phyloP scores from a whole-genome alignment of 1,284 basidiomycete species.

The Psilocybe mexicana region DNA sequence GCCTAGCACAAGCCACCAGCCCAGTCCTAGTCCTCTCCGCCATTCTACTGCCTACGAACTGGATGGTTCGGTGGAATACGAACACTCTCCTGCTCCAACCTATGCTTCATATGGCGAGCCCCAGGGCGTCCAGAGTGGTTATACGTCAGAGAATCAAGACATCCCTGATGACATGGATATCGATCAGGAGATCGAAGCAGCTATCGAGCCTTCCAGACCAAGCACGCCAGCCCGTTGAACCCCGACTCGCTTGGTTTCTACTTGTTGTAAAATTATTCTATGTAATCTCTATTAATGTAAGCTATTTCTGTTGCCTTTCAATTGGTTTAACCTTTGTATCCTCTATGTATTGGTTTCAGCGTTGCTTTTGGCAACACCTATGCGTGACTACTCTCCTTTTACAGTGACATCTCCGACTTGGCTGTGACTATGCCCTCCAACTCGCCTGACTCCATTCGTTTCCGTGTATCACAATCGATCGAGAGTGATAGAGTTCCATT shows the following conservation, averaged over 20 bases:
- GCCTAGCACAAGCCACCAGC: conserved; percentile 18
- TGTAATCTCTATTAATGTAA: not conserved
- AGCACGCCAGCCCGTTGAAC: conserved; percentile 13
- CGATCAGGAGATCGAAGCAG: conserved; percentile 27
- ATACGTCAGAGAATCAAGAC: conserved; percentile 42
- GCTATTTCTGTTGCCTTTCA: too few relatives aligned
- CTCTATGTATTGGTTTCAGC: too few relatives aligned
- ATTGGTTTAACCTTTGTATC: too few relatives aligned
- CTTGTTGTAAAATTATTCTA: not conserved
- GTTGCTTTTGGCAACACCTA: too few relatives aligned
- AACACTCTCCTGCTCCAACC: conserved; percentile 52
- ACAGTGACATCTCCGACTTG: too few relatives aligned
- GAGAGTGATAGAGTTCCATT: too few relatives aligned
- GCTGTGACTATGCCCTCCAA: too few relatives aligned
- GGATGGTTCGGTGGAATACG: conserved; percentile 23
- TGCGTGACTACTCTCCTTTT: too few relatives aligned
- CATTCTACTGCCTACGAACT: conserved; percentile 38
- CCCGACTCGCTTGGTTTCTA: not conserved
- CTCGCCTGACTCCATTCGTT: too few relatives aligned
- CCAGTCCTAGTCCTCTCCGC: conserved; percentile 44
- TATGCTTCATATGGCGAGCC: conserved; percentile 46
- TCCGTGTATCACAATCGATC: too few relatives aligned
- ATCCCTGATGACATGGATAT: conserved; percentile 23
- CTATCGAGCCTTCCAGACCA: conserved; percentile 15
- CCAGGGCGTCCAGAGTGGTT: conserved; percentile 45